Base-by-base conservation (phyloP, 495 filamentous ascomycete genomes). In the Sporormia fimetaria region DNA sequence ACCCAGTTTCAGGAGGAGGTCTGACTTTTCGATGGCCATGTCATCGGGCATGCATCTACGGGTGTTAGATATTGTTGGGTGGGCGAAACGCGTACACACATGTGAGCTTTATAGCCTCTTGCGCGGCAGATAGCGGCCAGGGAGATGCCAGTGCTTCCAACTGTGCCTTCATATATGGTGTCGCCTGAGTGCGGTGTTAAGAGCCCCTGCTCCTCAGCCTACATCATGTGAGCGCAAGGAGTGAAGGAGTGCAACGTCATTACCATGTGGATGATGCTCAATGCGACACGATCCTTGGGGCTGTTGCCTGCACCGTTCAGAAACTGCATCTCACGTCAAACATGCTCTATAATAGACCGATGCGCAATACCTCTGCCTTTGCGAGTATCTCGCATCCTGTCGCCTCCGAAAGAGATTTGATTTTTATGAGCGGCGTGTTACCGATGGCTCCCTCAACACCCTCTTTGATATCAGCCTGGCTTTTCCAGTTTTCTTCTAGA, bases 81-180 rank as follows among this genome's bases (percentile, higher is more conserved):
- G 22, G 10, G 20, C 35, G 10, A 28, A 38, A 15, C 9, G 17
- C 7, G 15, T 43, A 57, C 65, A 32, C 64, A 81, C 74, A 99
- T 99, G 59, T 96, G 81, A 4, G 87, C 85, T 27, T 80, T 68
- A 59, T 95, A 96, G 12, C 92, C 92, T 49, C 78, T 74, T 14
- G 90, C 88, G 47, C 87, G 71, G 25, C 83, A 85, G 32, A 99
- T 69, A 2, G 81, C 80, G 3, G 92, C 92, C 15, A 99, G 68
- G 3, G 90, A 95, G 45, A 98, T 94, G 21, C 50, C 56, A 3
- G 56, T 58, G 34, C 44, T 56, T 27, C 90, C 90, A 9, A 93
- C 88, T 4, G 92, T 99, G 33, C 92, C 90, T 65, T 99, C 90
- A 63, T 96, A 99, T 52, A 99, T 81, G 15, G 78, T 86, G 55